A percentile compares a stretch with the other conserved stretches of the same genome.
Evolutionary conservation across 2,329 filamentous ascomycete species (phyloP).

Genomic region (Onygenales sp.): DNA sequence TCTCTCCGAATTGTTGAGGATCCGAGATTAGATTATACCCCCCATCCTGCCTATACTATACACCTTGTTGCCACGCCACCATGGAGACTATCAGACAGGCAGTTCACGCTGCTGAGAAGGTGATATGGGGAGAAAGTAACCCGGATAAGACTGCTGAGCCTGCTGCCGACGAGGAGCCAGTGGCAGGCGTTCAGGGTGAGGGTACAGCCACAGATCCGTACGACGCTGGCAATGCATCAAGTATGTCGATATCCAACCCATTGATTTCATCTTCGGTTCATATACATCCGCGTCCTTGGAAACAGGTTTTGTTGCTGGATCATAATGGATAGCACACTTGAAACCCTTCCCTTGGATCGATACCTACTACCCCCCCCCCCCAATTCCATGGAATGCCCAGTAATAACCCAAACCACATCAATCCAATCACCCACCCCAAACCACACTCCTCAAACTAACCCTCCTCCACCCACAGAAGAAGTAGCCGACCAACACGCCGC

Average conservation of each 20-base stretch:
- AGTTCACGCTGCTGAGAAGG: constrained; percentile 34
- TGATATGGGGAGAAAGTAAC: constrained; percentile 37
- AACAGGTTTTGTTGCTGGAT: neutral
- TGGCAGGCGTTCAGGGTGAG: constrained; percentile 60
- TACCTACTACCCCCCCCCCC: too few species aligned
- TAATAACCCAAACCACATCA: constrained; percentile 1
- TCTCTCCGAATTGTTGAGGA: too few species aligned
- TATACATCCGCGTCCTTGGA: neutral
- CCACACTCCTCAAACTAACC: constrained; percentile 4
- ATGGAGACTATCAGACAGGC: neutral
- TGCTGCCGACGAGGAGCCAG: constrained; percentile 49
- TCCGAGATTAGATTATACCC: too few species aligned
- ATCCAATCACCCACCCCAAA: constrained; percentile 18
- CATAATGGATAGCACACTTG: neutral
- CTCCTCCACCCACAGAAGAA: neutral
- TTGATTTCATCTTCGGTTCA: neutral
- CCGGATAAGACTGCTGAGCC: constrained; percentile 9
- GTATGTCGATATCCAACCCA: constrained; percentile 24
- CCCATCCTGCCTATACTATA: neutral
- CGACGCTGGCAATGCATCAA: constrained; percentile 66
- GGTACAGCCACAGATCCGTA: constrained; percentile 63
- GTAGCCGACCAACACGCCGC: neutral
- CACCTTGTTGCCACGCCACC: neutral
- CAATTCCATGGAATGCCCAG: too few species aligned
- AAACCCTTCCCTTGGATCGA: too few species aligned